Percentiles rank a stretch among this genome's conserved stretches.
Evolutionary conservation across 1,284 basidiomycete genomes (phyloP).

Genomic region (Amylostereum areolatum): DNA sequence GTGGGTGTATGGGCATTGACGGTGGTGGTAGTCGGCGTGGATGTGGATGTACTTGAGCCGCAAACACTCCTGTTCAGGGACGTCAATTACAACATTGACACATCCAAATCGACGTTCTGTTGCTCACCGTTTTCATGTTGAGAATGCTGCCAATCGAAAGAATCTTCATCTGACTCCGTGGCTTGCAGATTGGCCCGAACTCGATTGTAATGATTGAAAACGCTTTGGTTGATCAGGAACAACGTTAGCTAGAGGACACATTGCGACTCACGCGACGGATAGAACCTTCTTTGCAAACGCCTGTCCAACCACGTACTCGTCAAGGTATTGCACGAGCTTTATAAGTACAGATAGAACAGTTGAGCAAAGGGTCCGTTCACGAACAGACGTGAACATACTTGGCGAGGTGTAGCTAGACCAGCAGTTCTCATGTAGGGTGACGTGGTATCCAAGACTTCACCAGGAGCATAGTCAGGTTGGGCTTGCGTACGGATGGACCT

Average conservation of each 20-base stretch:
- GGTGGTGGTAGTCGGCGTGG: slow-evolving; percentile 30
- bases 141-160: slow-evolving; percentile 16
- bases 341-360: neutral
- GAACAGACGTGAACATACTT: slow-evolving; percentile 36
- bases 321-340: slow-evolving; percentile 81
- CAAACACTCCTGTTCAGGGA: slow-evolving; percentile 29
- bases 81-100: neutral
- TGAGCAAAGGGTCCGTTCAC: neutral
- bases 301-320: slow-evolving; percentile 90
- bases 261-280: slow-evolving; percentile 44
- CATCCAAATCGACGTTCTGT: slow-evolving; percentile 4
- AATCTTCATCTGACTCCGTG: slow-evolving; percentile 35
- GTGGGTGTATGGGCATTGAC: slow-evolving; percentile 35
- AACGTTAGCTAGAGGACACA: neutral
- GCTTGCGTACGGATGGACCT: slow-evolving; percentile 38
- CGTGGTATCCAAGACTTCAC: slow-evolving; percentile 23
- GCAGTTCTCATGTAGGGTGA: slow-evolving; percentile 22
- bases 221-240: slow-evolving; percentile 37
- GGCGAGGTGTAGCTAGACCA: slow-evolving; percentile 63
- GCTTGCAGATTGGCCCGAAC: slow-evolving; percentile 58
- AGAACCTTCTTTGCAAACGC: slow-evolving; percentile 89
- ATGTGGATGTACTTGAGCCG: slow-evolving; percentile 54
- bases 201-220: slow-evolving; percentile 91
- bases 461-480: slow-evolving; percentile 30
- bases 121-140: slow-evolving; percentile 28